Conservation (phyloP, 371 early-diverging fungal species). For the Capillidium heterosporum region DNA sequence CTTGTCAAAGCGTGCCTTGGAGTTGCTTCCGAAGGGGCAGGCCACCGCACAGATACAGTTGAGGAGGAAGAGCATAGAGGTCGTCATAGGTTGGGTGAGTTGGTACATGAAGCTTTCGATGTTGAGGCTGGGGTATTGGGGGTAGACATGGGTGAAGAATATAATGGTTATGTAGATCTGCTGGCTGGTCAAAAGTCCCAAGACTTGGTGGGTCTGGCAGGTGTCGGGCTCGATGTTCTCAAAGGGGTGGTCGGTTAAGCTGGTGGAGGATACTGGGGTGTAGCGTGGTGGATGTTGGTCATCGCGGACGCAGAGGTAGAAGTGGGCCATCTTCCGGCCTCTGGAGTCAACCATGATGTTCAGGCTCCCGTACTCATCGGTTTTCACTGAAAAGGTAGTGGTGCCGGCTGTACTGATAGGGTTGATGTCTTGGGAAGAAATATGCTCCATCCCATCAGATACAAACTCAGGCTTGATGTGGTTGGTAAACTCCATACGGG, state of each 20-base stretch:
- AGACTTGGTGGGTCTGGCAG: not conserved
- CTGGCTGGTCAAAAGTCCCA: not conserved
- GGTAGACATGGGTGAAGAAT: not conserved
- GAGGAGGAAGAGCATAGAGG: not conserved
- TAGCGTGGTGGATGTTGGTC: not conserved
- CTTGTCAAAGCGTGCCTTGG: not conserved
- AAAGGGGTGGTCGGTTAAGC: slow-evolving; percentile 1
- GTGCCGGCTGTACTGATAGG: not conserved
- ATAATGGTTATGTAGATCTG: slow-evolving; percentile 3
- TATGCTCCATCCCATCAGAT: not conserved
- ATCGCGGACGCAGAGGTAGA: not conserved
- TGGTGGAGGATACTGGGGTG: not conserved
- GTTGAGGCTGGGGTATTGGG: not conserved
- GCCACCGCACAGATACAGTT: slow-evolving; percentile 2
- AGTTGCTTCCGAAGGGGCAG: not conserved
- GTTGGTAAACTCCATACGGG: not conserved
- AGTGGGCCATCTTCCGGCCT: not conserved
- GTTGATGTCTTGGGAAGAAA: no score
- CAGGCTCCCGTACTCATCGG: not conserved
- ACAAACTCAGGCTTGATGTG: not conserved
- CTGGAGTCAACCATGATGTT: not conserved
- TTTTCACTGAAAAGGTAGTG: not conserved
- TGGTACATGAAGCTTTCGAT: not conserved
- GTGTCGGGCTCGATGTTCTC: not conserved
- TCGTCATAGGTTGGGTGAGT: not conserved